Evolutionary conservation across 805 yeast genomes (phyloP), one percentile per base, ranked within the genome.

Genomic region (Saturnispora dispora): DNA sequence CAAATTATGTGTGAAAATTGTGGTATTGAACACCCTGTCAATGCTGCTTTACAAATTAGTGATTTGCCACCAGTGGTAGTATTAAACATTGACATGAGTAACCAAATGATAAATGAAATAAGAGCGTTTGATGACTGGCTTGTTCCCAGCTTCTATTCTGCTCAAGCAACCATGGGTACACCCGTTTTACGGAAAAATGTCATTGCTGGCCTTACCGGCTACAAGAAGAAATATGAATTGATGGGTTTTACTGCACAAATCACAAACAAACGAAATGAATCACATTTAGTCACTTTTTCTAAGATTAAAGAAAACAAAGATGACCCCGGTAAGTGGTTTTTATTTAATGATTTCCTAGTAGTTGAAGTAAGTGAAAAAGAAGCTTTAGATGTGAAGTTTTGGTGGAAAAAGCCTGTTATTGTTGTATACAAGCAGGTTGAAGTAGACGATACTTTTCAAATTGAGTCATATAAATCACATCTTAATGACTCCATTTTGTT

Each of bases 321-420:
- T 18, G 53, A 50, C 11, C 28, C 50, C 5, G 54, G 55, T 3
- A 52, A 57, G 39, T 93, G 99, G 99, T 80, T 75, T 60, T 65
- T 93, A 62, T 88, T 93, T 65, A 93, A 93, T 63, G 98, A 93
- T 65, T 93, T 91, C 66, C 70, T 93, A 56, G 98, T 90, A 15
- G 77, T 80, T 58, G 82, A 81, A 23, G 74, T 93, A 0, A 74
- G 83, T 1, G 87, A 83, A 58, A 76, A 75, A 13, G 97, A 93
- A 58, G 97, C 86, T 0, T 72, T 89, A 46, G 79, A 88, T 62
- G 67, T 88, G 46, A 69, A 81, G 1, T 73, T 75, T 46, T 73
- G 83, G 71, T 90, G 96, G 96, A 93, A 93, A 63, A 79, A 79
- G 32, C 96, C 96, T 1, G 82, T 85, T 17, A 71, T 84, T 27